phyloP scores from a whole-genome alignment of 228 moss, liverwort and hornwort genomes.

The Sphagnum magellanicum region DNA sequence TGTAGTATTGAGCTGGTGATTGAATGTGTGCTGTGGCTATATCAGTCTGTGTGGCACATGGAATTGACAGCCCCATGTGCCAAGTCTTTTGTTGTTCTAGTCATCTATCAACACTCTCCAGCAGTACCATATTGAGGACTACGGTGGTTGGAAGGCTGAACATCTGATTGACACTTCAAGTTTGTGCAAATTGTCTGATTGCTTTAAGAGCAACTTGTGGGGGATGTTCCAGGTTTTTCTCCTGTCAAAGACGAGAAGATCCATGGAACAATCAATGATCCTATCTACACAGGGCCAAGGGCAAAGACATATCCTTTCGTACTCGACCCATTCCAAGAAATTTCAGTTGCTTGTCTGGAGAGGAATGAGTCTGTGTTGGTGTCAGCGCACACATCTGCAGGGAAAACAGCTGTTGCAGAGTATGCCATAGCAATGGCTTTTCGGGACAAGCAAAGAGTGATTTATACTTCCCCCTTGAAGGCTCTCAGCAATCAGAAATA shows the following conservation, averaged over 20 bases:
- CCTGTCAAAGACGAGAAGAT: conserved; percentile 38
- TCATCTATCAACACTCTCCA: background rate
- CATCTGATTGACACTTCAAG: background rate
- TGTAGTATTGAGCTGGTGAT: conserved; percentile 54
- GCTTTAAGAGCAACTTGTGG: conserved; percentile 8
- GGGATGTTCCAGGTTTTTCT: conserved; percentile 33
- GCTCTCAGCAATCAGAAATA: conserved; percentile 94
- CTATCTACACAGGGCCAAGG: conserved; percentile 54
- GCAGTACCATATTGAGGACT: background rate
- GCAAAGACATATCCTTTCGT: conserved; percentile 80
- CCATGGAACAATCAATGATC: conserved; percentile 71
- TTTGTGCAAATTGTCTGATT: conserved; percentile 7
- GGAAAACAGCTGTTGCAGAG: conserved; percentile 93
- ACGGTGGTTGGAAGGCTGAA: background rate
- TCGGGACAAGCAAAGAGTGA: conserved; percentile 83
- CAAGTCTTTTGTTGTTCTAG: conserved; percentile 18
- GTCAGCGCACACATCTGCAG: conserved; percentile 93
- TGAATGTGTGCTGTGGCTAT: conserved; percentile 45
- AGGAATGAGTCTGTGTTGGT: conserved; percentile 88
- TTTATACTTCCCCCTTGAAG: conserved; percentile 92
- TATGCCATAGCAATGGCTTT: conserved; percentile 95
- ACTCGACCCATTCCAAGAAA: conserved; percentile 88
- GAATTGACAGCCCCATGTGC: conserved; percentile 59
- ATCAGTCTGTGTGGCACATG: conserved; percentile 33
- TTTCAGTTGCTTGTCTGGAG: conserved; percentile 83